Percentiles rank a stretch among this genome's conserved stretches.
Conservation (phyloP, 1,139 yeast species). For the Blastobotrys buckinghamii region DNA sequence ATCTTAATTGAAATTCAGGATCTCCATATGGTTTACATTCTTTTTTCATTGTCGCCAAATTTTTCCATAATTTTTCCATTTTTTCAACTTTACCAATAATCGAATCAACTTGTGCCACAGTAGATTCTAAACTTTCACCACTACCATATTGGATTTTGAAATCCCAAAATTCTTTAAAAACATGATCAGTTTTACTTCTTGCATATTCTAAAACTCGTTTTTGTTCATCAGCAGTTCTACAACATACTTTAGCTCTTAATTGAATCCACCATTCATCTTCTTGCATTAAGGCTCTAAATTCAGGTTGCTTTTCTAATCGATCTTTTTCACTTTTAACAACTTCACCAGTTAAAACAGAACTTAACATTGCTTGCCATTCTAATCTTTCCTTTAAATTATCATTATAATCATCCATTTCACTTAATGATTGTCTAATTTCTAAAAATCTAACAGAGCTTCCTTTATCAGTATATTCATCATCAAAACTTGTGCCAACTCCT, state of each 20-base stretch:
- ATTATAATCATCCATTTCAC: conserved; percentile 16
- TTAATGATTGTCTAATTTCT: conserved; percentile 17
- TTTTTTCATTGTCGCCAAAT: conserved; percentile 65
- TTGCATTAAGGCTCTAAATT: conserved; percentile 27
- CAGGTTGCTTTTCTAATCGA: conserved; percentile 52
- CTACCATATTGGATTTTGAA: conserved; percentile 42
- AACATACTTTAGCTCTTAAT: conserved; percentile 71
- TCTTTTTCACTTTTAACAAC: conserved; percentile 89
- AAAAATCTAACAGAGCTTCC: conserved; percentile 25
- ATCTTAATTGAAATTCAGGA: conserved; percentile 55
- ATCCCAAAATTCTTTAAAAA: conserved; percentile 63
- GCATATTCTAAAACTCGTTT: conserved; percentile 62
- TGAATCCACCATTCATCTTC: conserved; percentile 79
- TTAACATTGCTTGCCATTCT: conserved; percentile 95
- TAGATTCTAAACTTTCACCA: conserved; percentile 24
- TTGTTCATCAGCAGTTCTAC: conserved; percentile 79
- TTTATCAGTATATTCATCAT: conserved; percentile 31
- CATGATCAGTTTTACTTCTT: conserved; percentile 65
- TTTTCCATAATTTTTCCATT: conserved; percentile 76
- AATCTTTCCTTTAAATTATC: conserved; percentile 70
- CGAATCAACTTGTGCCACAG: conserved; percentile 44
- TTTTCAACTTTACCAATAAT: conserved; percentile 59
- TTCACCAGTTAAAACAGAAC: conserved; percentile 89
- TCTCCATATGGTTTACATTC: conserved; percentile 72
- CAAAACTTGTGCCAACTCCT: conserved; percentile 33